Evolutionary conservation across 2,329 filamentous ascomycete species (phyloP), one percentile per base, ranked within the genome.

Genomic region (Colletotrichum musae): DNA sequence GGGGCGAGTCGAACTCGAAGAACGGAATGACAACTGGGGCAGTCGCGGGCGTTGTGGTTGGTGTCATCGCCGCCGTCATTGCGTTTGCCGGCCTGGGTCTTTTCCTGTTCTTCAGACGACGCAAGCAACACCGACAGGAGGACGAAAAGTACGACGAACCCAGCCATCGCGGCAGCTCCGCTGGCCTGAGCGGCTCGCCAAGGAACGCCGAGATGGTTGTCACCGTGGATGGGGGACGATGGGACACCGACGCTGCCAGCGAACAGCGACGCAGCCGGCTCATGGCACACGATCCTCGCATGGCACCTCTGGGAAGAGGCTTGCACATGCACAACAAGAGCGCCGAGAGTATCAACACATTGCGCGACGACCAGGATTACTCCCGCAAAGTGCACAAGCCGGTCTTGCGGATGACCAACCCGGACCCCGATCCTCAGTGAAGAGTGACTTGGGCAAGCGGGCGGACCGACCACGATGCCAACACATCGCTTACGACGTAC

Each of bases 331-430:
- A 86, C 28, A 89, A 85, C 73, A 87, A 86, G 76, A 91, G 89
- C 73, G 85, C 86, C 70, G 89, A 91, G 76, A 91, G 89, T 75
- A 80, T 92, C 75, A 88, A 88, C 72, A 91, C 89, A 1, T 79
- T 92, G 5, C 87, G 87, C 65, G 89, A 92, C 75, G 88, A 91
- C 70, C 88, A 89, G 68, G 89, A 92, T 72, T 92, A 92, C 75
- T 91, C 89, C 47, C 82, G 89, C 71, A 83, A 84, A 72, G 88
- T 91, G 15, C 86, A 86, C 58, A 80, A 84, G 51, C 84, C 86
- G 10, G 87, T 91, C 7, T 81, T 92, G n/a, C 84, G 89, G 72
- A 88, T 89, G 9, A 89, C 83, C 36, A 92, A 92, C 74, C 89
- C 89, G 4, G 89, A 91, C 73, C 87, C 87, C 16, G 74, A 76